Percentiles rank a stretch among this genome's conserved stretches.
Evolutionary conservation across 2,329 filamentous ascomycete species (phyloP).

Genomic region (Shiraia sp.): DNA sequence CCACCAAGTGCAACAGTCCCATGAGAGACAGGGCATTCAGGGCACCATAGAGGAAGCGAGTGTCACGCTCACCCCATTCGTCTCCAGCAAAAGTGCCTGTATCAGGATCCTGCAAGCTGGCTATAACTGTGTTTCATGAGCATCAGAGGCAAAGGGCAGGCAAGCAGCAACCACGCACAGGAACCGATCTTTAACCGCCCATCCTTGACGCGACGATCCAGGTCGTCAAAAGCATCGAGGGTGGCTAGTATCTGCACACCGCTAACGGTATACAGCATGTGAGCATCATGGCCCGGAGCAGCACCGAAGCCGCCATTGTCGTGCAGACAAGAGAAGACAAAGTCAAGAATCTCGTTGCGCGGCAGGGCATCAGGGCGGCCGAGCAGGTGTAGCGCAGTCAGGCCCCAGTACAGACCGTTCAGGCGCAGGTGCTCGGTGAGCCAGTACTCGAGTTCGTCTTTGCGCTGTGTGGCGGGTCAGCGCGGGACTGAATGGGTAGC

Average conservation of each 20-base stretch:
- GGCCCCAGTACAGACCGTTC: conserved; percentile 95
- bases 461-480: conserved; percentile 65
- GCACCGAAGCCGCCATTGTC: conserved; percentile 90
- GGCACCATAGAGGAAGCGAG: conserved; percentile 88
- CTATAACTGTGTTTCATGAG: conserved; percentile 65
- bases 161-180: conserved; percentile 62
- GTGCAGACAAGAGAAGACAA: conserved; percentile 93
- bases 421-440: conserved; percentile 94
- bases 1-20: conserved; percentile 69
- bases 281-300: conserved; percentile 90
- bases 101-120: conserved; percentile 75
- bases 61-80: conserved; percentile 95
- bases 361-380: conserved; percentile 80
- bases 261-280: conserved; percentile 95
- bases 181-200: conserved; percentile 75
- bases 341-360: conserved; percentile 79
- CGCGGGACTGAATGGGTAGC: conserved; percentile 24
- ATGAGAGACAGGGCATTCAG: conserved; percentile 89
- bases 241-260: conserved; percentile 91
- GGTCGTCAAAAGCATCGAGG: conserved; percentile 79
- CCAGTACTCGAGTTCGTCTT: conserved; percentile 97
- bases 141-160: conserved; percentile 10
- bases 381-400: conserved; percentile 85
- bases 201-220: conserved; percentile 69
- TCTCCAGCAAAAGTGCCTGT: conserved; percentile 92